Evolutionary conservation across 2,329 filamentous ascomycete species (phyloP).

Genomic region (Paraphaeosphaeria sporulosa): DNA sequence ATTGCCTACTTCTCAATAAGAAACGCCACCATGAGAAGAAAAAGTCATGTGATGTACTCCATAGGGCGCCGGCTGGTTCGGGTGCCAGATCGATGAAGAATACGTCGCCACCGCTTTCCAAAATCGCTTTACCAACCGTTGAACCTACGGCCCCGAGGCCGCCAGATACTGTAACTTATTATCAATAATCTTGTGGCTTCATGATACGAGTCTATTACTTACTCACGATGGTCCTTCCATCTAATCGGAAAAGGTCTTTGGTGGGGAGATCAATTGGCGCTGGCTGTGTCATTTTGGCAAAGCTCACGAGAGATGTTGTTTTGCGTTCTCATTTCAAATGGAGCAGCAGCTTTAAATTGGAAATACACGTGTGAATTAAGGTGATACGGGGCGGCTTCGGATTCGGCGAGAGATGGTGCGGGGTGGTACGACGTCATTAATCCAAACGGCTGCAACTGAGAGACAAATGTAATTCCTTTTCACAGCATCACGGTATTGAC

Average conservation of each 20-base stretch:
- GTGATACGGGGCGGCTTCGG: not conserved
- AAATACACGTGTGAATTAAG: not conserved
- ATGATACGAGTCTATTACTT: not conserved
- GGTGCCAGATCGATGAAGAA: constrained; percentile 28
- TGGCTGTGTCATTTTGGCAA: constrained; percentile 23
- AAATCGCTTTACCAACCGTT: constrained; percentile 29
- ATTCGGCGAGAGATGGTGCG: not conserved
- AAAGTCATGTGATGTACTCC: constrained; percentile 14
- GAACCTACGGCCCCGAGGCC: constrained; percentile 37
- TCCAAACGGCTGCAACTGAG: not conserved
- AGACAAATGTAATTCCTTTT: not conserved
- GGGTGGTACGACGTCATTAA: constrained; percentile 3
- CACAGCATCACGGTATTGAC: not conserved
- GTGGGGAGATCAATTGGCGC: constrained; percentile 26
- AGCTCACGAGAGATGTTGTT: not conserved
- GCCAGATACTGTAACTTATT: constrained; percentile 31
- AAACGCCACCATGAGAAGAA: not conserved
- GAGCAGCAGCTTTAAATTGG: not conserved
- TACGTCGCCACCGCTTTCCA: constrained; percentile 38
- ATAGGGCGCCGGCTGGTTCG: constrained; percentile 11
- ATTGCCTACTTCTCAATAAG: constrained; percentile 4
- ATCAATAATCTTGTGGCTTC: not conserved
- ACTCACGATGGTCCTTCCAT: constrained; percentile 34
- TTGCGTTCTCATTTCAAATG: not conserved
- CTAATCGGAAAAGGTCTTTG: constrained; percentile 31